Evolutionary conservation across 306 rosid genomes (phyloP).

Genomic region (Echinosophora koreensis): DNA sequence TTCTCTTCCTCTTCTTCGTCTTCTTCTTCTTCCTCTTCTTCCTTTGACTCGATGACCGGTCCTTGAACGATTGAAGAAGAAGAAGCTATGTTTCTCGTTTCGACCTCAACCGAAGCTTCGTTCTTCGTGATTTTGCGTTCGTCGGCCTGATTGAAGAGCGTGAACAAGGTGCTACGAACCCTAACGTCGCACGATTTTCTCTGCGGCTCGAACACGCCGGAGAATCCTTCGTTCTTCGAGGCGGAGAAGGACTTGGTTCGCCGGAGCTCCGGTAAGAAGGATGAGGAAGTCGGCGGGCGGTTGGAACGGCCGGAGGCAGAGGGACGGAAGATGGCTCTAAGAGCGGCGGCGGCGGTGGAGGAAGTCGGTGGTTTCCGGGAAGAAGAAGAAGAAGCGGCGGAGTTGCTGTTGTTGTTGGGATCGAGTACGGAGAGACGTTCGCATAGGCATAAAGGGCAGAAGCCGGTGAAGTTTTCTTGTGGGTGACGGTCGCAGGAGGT

Average conservation of each 20-base stretch:
- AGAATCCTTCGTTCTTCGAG: conserved; percentile 86
- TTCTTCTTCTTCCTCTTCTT: conserved; percentile 55
- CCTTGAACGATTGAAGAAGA: conserved; percentile 63
- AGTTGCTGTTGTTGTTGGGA: conserved; percentile 54
- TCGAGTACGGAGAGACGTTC: conserved; percentile 94
- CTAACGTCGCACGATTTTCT: conserved; percentile 95
- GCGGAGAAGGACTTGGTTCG: conserved; percentile 97
- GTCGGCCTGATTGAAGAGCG: conserved; percentile 78
- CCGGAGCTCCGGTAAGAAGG: conserved; percentile 89
- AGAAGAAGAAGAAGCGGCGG: conserved; percentile 63
- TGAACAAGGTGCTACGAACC: conserved; percentile 77
- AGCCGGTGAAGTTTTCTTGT: conserved; percentile 88
- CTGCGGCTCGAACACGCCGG: conserved; percentile 91
- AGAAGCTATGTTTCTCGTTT: conserved; percentile 51
- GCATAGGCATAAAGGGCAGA: conserved; percentile 99
- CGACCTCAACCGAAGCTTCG: conserved; percentile 50
- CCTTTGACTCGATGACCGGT: conserved; percentile 67
- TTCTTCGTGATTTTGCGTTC: conserved; percentile 68
- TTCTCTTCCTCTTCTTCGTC: conserved; percentile 49
- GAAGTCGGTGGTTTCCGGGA: conserved; percentile 64
- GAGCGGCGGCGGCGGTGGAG: conserved; percentile 91
- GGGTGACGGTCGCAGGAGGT: conserved; percentile 90
- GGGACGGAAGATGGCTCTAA: conserved; percentile 85
- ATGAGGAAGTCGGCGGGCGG: conserved; percentile 51
- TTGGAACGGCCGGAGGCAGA: conserved; percentile 43